Conservation (phyloP, 2,329 filamentous ascomycete species). For the Aspergillus glaucus region DNA sequence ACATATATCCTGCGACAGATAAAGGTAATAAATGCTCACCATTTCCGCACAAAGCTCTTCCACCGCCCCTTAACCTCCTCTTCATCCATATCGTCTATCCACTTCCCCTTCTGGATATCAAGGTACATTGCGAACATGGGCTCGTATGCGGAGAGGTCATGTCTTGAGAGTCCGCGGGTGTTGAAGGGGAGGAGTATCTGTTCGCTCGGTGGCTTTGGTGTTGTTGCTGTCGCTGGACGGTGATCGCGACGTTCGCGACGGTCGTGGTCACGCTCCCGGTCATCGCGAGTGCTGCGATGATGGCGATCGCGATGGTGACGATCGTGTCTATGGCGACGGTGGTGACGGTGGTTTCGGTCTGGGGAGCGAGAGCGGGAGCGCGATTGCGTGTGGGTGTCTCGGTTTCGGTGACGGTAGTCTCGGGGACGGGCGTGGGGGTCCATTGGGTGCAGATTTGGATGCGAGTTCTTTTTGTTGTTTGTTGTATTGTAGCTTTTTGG, state of each 20-base stretch:
- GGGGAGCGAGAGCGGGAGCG: slow-evolving; percentile 34
- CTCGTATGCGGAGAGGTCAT: slow-evolving; percentile 60
- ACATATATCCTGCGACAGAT: background rate
- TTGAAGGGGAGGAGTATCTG: slow-evolving; percentile 55
- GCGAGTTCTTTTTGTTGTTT: background rate
- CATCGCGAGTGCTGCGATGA: background rate
- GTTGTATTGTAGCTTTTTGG: background rate
- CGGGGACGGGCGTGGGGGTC: slow-evolving; percentile 9
- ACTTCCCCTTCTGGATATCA: slow-evolving; percentile 74
- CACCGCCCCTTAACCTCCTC: slow-evolving; percentile 76
- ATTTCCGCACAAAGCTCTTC: slow-evolving; percentile 88
- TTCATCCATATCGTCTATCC: slow-evolving; percentile 63
- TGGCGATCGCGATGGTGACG: slow-evolving; percentile 19
- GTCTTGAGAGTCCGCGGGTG: slow-evolving; percentile 60
- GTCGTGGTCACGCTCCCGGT: slow-evolving; percentile 6
- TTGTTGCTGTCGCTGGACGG: slow-evolving; percentile 2
- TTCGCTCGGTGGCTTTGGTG: background rate
- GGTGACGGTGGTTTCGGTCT: slow-evolving; percentile 24
- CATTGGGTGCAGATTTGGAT: slow-evolving; percentile 9
- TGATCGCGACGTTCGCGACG: slow-evolving; percentile 6
- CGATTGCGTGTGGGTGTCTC: slow-evolving; percentile 12
- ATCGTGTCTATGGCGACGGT: slow-evolving; percentile 26
- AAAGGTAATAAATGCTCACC: slow-evolving; percentile 48
- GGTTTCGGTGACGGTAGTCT: slow-evolving; percentile 16
- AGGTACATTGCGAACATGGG: slow-evolving; percentile 78